These are phyloP conservation scores for Trypanosoma rangeli DNA, from an alignment of 208 protist genomes.

Conservation along the genomic window DNA sequence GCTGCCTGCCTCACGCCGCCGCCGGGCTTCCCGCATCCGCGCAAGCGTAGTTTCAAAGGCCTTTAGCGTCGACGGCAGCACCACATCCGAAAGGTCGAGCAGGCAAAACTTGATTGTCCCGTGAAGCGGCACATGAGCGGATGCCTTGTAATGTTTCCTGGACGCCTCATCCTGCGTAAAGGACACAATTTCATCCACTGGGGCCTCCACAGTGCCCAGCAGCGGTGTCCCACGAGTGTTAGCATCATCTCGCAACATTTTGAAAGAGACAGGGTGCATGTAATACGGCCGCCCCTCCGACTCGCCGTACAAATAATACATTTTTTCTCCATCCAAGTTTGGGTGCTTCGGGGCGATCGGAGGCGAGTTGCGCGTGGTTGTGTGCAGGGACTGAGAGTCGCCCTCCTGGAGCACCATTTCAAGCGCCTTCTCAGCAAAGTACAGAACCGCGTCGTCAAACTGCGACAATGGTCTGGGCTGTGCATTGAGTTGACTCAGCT, in stretches of 20 bases:
- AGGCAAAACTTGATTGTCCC: slow-evolving; percentile 76
- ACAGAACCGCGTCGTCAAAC: slow-evolving; percentile 54
- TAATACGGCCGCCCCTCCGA: slow-evolving; percentile 75
- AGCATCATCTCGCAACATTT: slow-evolving; percentile 82
- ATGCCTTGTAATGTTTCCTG: slow-evolving; percentile 72
- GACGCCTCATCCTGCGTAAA: slow-evolving; percentile 74
- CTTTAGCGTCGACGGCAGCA: slow-evolving; percentile 57
- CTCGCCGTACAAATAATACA: slow-evolving; percentile 78
- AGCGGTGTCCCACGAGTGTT: slow-evolving; percentile 44
- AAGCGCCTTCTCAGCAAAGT: slow-evolving; percentile 53
- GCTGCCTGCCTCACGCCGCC: slow-evolving; percentile 24
- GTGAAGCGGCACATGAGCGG: slow-evolving; percentile 79
- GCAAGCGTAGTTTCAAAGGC: slow-evolving; percentile 48
- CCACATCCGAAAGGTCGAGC: slow-evolving; percentile 57
- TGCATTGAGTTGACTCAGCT: slow-evolving; percentile 41
- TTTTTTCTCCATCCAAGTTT: not conserved
- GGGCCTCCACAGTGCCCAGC: slow-evolving; percentile 44
- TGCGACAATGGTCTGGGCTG: slow-evolving; percentile 44
- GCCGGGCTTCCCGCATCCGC: slow-evolving; percentile 40
- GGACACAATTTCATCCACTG: slow-evolving; percentile 60
- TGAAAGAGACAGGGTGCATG: slow-evolving; percentile 74
- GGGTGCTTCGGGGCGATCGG: slow-evolving; percentile 9
- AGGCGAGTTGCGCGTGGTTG: slow-evolving; percentile 4
- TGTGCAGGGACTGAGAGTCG: slow-evolving; percentile 18
- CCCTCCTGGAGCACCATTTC: slow-evolving; percentile 54